These are phyloP conservation scores for Phytophthora tubulina DNA, from an alignment of 352 stramenopile genomes.

Conservation along the genomic window DNA sequence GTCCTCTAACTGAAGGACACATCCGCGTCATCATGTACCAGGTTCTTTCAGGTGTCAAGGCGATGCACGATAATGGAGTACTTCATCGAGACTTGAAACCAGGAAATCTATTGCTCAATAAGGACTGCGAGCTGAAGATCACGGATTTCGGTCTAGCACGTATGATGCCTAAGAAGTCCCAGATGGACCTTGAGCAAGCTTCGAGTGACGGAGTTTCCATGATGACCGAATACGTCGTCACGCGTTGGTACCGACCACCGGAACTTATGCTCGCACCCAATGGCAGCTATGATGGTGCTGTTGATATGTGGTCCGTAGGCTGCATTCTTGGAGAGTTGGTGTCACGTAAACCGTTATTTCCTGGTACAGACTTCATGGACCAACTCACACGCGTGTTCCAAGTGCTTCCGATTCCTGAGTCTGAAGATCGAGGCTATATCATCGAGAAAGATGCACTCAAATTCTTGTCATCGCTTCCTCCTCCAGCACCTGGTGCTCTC, in stretches of 20 bases:
- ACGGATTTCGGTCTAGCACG: slow-evolving; percentile 95
- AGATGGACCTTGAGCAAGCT: slow-evolving; percentile 21
- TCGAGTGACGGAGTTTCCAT: slow-evolving; percentile 54
- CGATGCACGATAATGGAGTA: slow-evolving; percentile 94
- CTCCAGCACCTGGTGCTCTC: slow-evolving; percentile 59
- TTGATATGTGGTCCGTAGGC: slow-evolving; percentile 90
- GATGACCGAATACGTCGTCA: slow-evolving; percentile 93
- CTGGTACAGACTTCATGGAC: slow-evolving; percentile 87
- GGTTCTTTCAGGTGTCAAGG: slow-evolving; percentile 88
- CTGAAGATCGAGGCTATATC: slow-evolving; percentile 69
- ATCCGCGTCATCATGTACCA: slow-evolving; percentile 91
- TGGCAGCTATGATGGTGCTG: slow-evolving; percentile 88
- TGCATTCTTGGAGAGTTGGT: slow-evolving; percentile 95
- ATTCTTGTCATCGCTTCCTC: slow-evolving; percentile 80
- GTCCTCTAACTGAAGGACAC: slow-evolving; percentile 80
- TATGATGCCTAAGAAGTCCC: slow-evolving; percentile 72
- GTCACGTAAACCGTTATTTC: slow-evolving; percentile 80
- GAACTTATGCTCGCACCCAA: slow-evolving; percentile 94
- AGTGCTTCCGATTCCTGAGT: slow-evolving; percentile 73
- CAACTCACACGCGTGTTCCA: slow-evolving; percentile 87
- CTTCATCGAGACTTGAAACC: slow-evolving; percentile 96
- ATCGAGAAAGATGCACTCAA: slow-evolving; percentile 89
- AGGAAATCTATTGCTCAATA: slow-evolving; percentile 94
- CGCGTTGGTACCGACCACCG: slow-evolving; percentile 92
- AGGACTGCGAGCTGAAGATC: slow-evolving; percentile 94